Base-by-base conservation (phyloP, 306 rosid genomes). In the Erythrophleum fordii region DNA sequence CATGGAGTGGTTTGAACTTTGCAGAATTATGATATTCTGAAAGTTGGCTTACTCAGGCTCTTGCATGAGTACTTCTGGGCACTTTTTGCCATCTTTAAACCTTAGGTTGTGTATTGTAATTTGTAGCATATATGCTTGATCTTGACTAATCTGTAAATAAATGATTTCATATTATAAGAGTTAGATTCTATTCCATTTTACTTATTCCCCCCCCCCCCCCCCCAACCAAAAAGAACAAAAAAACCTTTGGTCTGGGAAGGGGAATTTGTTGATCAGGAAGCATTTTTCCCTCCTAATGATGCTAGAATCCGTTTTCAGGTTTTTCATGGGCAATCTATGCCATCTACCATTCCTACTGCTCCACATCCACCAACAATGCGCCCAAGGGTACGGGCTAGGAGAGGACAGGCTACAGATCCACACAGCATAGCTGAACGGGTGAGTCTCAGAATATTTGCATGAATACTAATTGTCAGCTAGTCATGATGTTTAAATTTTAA, bases 321-420 rank as follows among this genome's bases (percentile, higher is more conserved):
- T 69, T 93, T 87, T 80, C 97, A 90, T 25, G 97, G 97, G 61
- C 98, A 89, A 72, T 94, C 92, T 6, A 90, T 95, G 83, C 77
- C 94, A 13, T 87, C 77, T 73, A 77, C 90, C 28, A 73, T 91
- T 78, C 87, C 90, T 46, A 23, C 86, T 78, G 93, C 93, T 23
- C 93, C 96, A 2, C 94, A 92, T 81, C 98, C 97, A 20, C 98
- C 99, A 5, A 79, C 91, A 60, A 92, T 93, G 99, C 97, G 98
- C 55, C 99, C 98, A 16, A 90, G 99, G 86, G 92, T 95, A 73
- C 90, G 99, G 60, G 98, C 99, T 58, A 88, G 98, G 87, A 88
- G 99, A 85, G 99, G 99, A 73, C 99, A 95, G 81, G 99, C 99
- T 73, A 95, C 99, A 16, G 99, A 95, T 89, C 98, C 99, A 70